Conservation (phyloP, 2,329 filamentous ascomycete species). For the Parasarocladium wereldwijsianum region DNA sequence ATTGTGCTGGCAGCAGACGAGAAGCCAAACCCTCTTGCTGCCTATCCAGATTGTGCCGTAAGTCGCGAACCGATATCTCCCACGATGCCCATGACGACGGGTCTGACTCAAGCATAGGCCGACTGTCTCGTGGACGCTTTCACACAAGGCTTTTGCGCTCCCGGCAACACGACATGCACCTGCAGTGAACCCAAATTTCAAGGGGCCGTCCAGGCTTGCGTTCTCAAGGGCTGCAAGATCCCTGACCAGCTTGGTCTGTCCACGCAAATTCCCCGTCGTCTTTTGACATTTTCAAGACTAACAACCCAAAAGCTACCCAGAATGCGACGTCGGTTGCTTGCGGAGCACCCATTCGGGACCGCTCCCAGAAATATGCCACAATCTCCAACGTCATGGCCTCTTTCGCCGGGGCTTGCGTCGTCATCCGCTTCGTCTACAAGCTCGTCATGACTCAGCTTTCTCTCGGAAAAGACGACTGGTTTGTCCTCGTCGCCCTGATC, state of each 20-base stretch:
- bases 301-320: constrained; percentile 8
- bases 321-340: constrained; percentile 14
- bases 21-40: too few relatives aligned
- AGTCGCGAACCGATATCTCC: too few relatives aligned
- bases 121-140: not conserved
- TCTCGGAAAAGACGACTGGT: constrained; percentile 21
- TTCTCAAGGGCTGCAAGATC: constrained; percentile 6
- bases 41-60: too few relatives aligned
- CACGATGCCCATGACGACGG: too few relatives aligned
- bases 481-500: constrained; percentile 13
- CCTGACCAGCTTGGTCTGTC: constrained; percentile 8
- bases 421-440: constrained; percentile 20
- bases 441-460: constrained; percentile 14
- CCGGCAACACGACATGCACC: constrained; percentile 1
- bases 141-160: not conserved
- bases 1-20: too few relatives aligned
- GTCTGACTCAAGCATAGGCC: not conserved
- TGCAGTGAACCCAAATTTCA: not conserved
- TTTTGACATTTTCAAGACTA: not conserved
- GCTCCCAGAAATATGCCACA: constrained; percentile 16
- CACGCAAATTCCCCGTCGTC: not conserved
- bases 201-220: constrained; percentile 4
- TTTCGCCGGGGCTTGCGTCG: constrained; percentile 20
- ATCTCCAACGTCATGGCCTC: constrained; percentile 16
- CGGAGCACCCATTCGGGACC: constrained; percentile 11